Evolutionary conservation across 179 eudicot genomes (phyloP).

Genomic region (Kewa caespitosa): DNA sequence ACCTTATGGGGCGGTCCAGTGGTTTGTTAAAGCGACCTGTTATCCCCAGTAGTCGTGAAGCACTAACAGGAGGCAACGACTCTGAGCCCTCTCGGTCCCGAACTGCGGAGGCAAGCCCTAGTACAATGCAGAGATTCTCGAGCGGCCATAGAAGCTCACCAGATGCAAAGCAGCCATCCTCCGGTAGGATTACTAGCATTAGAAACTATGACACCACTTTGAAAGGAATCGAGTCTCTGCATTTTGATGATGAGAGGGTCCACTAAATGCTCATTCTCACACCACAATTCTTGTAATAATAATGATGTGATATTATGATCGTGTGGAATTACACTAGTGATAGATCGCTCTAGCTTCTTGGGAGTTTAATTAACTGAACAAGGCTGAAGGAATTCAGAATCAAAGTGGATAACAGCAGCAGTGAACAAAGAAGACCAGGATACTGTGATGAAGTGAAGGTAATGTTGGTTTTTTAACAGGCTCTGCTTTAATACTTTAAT

Average conservation of each 20-base stretch:
- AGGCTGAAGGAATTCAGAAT: not conserved
- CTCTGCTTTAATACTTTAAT: not conserved
- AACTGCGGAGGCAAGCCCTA: constrained; percentile 57
- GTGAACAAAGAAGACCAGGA: not conserved
- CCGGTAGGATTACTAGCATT: constrained; percentile 50
- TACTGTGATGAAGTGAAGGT: constrained; percentile 9
- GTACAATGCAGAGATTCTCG: constrained; percentile 52
- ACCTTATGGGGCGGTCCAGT: constrained; percentile 53
- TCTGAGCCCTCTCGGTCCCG: constrained; percentile 55
- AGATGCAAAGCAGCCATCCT: constrained; percentile 51
- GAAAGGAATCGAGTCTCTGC: constrained; percentile 74
- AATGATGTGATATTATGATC: constrained; percentile 4
- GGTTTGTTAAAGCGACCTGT: constrained; percentile 65
- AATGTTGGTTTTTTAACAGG: constrained; percentile 8
- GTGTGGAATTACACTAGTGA: constrained; percentile 24
- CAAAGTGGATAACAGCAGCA: not conserved
- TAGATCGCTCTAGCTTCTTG: constrained; percentile 18
- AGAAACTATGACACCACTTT: constrained; percentile 72
- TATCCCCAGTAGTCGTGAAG: constrained; percentile 62
- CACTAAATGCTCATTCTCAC: constrained; percentile 26
- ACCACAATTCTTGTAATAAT: constrained; percentile 21
- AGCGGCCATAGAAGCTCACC: constrained; percentile 69
- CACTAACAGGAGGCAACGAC: constrained; percentile 48
- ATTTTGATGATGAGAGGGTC: constrained; percentile 64
- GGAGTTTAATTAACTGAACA: constrained; percentile 11